Percentiles rank a stretch among this genome's conserved stretches.
phyloP scores from a whole-genome alignment of 306 rosid genomes.

The Fragaria ananassa region DNA sequence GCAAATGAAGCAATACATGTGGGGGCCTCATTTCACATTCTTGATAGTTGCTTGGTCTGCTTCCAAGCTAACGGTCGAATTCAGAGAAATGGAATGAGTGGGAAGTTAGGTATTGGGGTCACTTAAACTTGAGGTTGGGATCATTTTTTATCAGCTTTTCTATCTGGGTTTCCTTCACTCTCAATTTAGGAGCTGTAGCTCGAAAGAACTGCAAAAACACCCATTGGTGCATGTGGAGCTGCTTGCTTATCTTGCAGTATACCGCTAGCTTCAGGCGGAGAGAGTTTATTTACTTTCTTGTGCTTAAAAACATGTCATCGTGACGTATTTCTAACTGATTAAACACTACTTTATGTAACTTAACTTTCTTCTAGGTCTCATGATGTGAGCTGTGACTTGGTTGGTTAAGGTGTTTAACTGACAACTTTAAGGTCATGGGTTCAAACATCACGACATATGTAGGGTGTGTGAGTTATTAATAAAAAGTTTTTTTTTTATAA shows the following conservation, averaged over 20 bases:
- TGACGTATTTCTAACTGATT: neutral
- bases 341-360: neutral
- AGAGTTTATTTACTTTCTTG: neutral
- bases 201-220: conserved; percentile 10
- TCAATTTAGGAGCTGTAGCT: conserved; percentile 19
- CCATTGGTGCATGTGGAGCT: conserved; percentile 14
- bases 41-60: conserved; percentile 36
- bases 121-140: conserved; percentile 18
- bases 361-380: no score
- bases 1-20: neutral
- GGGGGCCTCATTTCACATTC: conserved; percentile 25
- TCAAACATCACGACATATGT: no score
- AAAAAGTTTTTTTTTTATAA: no score
- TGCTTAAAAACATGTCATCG: neutral
- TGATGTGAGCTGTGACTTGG: no score
- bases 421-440: no score
- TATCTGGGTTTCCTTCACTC: conserved; percentile 23
- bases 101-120: conserved; percentile 40
- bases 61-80: conserved; percentile 46
- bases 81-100: conserved; percentile 20
- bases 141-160: conserved; percentile 19
- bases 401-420: no score
- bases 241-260: conserved; percentile 49
- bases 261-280: neutral
- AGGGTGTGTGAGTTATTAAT: no score